phyloP scores from a whole-genome alignment of 306 rosid genomes.

The Mimosa pudica region DNA sequence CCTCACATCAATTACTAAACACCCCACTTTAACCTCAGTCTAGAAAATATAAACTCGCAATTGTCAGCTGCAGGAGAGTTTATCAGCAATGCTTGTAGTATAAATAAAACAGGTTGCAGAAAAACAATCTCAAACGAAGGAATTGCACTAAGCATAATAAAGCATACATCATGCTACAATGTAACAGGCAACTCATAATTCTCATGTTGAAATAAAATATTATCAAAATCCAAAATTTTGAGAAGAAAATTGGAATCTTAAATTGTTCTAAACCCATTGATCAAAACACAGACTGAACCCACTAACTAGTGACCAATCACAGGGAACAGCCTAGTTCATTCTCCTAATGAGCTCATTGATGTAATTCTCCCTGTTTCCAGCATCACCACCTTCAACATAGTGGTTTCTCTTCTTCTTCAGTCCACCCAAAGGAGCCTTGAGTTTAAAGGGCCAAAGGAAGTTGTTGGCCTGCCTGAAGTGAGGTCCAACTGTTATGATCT shows the following conservation, averaged over 20 bases:
- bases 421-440: constrained; percentile 94
- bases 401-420: constrained; percentile 91
- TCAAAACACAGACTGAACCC: constrained; percentile 11
- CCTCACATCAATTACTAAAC: no score
- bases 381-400: constrained; percentile 95
- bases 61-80: no score
- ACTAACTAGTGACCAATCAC: constrained; percentile 11
- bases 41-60: no score
- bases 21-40: no score
- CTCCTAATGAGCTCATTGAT: constrained; percentile 88
- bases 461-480: constrained; percentile 92
- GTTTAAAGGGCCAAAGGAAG: constrained; percentile 94
- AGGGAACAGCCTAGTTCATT: constrained; percentile 53
- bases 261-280: constrained; percentile 29
- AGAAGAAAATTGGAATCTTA: constrained; percentile 16
- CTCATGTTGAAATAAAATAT: constrained; percentile 16
- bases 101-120: not conserved
- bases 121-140: not conserved
- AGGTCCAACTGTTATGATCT: constrained; percentile 85
- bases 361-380: constrained; percentile 85
- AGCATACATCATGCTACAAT: not conserved
- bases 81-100: not conserved
- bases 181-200: constrained; percentile 30
- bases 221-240: constrained; percentile 41
- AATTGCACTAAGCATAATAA: not conserved